Base-by-base conservation (phyloP, 2,329 filamentous ascomycete species). In the Byssothecium circinans region DNA sequence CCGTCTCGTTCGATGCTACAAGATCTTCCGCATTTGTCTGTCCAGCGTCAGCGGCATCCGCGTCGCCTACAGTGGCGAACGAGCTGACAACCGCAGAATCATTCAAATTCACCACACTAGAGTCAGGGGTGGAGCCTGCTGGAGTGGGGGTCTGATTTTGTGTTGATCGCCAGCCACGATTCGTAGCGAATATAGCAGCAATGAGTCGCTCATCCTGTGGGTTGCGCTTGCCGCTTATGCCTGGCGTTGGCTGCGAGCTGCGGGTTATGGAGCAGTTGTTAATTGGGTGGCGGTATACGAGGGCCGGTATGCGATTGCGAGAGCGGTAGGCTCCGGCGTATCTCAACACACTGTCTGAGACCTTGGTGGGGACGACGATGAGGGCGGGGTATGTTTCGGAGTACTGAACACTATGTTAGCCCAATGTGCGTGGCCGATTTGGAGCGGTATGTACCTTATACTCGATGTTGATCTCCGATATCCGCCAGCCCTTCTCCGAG, bases 251-350 rank as follows among this genome's bases (percentile, higher is more conserved):
- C 68, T 99, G 94, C 3, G 92, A 95, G 65, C 91, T 95, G 66
- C 94, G 82, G 2, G 92, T 96, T 55, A 99, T 96, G 19, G 91
- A 94, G 71, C 94, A 97, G 68, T 95, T 96, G 69, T 97, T 99
- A 61, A 96, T 80, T 0, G 90, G 89, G 70, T 99, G 94, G n/a
- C 96, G 83, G 70, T 99, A 99, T 18, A 91, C 91, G 32, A 99
- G 76, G 3, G 86, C 88, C 1, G 94, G 94, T 69, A 99, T 91
- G 50, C 94, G 86, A 54, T 87, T 85, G 50, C 91, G 84, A 0
- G 94, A 97, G 42, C 94, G 87, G 72, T 95, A 97, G 53, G 85
- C 83, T 49, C 86, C 88, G 20, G 91, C 94, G 67, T 99, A 95
- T 65, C 96, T 96, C 41, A 99, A 81, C 39, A 92, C 91, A 64